phyloP scores from a whole-genome alignment of 768 basidiomycete genomes.

The Tulasnella sp. region DNA sequence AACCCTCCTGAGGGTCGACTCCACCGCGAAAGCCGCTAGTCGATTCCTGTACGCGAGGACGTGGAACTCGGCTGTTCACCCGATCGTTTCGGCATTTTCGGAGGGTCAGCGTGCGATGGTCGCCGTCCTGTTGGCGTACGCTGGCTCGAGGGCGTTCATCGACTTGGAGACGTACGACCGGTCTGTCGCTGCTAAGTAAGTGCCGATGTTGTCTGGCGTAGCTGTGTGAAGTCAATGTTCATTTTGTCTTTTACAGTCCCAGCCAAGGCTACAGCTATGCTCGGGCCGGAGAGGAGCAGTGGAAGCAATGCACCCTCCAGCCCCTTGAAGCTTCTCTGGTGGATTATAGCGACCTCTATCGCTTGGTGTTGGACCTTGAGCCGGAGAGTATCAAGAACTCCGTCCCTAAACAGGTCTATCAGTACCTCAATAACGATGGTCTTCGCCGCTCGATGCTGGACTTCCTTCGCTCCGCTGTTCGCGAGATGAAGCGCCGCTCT shows the following conservation, averaged over 20 bases:
- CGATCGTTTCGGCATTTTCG: slow-evolving; percentile 42
- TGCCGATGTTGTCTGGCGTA: not conserved
- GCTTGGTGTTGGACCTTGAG: slow-evolving; percentile 42
- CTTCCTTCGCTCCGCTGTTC: slow-evolving; percentile 33
- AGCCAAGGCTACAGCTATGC: not conserved
- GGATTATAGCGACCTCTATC: slow-evolving; percentile 40
- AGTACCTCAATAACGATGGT: not conserved
- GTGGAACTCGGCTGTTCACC: slow-evolving; percentile 37
- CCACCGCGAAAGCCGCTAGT: slow-evolving; percentile 43
- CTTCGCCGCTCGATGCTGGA: slow-evolving; percentile 39
- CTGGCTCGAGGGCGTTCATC: slow-evolving; percentile 40
- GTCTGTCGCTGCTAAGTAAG: slow-evolving; percentile 39
- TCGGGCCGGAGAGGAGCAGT: not conserved
- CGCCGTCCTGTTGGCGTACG: slow-evolving; percentile 43
- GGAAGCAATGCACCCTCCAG: not conserved
- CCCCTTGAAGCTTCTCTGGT: slow-evolving; percentile 43
- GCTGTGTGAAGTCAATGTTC: not conserved
- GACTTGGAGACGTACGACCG: slow-evolving; percentile 41
- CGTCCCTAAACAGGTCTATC: not conserved
- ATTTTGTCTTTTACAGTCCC: not conserved
- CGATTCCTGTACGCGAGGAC: slow-evolving; percentile 39
- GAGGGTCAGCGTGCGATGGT: slow-evolving; percentile 41
- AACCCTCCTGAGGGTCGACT: slow-evolving; percentile 42
- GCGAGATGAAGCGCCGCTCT: slow-evolving; percentile 31
- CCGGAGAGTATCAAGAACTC: slow-evolving; percentile 37